A percentile compares a stretch with the other conserved stretches of the same genome.
These are phyloP conservation scores for Pseudogymnoascus sp. DNA, from an alignment of 2,329 filamentous ascomycete genomes.

Conservation along the genomic window DNA sequence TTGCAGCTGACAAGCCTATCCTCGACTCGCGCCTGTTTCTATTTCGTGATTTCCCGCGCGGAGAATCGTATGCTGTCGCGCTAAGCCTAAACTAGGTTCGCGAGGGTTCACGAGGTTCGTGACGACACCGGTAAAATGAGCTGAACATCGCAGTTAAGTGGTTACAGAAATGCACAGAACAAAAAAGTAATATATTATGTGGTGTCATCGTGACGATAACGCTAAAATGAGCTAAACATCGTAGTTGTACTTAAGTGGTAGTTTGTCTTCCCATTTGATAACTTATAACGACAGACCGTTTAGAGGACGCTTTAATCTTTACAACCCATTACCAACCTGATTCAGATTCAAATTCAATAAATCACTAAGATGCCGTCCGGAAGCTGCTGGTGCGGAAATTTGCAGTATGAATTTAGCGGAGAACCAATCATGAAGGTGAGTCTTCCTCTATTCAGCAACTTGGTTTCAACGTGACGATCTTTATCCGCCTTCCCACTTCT, in stretches of 20 bases:
- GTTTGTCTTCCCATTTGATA: not conserved
- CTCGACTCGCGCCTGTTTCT: not conserved
- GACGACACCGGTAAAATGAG: not conserved
- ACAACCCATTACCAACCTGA: not conserved
- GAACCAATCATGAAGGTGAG: conserved; percentile 10
- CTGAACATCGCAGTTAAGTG: not conserved
- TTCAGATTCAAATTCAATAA: not conserved
- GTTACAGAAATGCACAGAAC: not conserved
- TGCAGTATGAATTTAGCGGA: conserved; percentile 14
- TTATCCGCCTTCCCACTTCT: not conserved
- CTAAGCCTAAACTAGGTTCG: not conserved
- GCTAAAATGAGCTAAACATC: not conserved
- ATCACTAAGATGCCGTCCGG: not conserved
- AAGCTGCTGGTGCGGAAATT: conserved; percentile 13
- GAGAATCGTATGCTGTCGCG: not conserved
- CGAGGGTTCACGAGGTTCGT: not conserved
- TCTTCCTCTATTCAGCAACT: not conserved
- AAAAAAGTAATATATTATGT: not conserved
- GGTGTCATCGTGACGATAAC: not conserved
- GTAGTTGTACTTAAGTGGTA: not conserved
- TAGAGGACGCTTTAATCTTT: not conserved
- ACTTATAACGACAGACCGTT: not conserved
- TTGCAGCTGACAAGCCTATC: not conserved
- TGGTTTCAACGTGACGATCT: not conserved
- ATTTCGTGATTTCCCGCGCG: not conserved